A percentile compares a stretch with the other conserved stretches of the same genome.
Conservation (phyloP, 306 rosid genomes). For the Comarum palustre region DNA sequence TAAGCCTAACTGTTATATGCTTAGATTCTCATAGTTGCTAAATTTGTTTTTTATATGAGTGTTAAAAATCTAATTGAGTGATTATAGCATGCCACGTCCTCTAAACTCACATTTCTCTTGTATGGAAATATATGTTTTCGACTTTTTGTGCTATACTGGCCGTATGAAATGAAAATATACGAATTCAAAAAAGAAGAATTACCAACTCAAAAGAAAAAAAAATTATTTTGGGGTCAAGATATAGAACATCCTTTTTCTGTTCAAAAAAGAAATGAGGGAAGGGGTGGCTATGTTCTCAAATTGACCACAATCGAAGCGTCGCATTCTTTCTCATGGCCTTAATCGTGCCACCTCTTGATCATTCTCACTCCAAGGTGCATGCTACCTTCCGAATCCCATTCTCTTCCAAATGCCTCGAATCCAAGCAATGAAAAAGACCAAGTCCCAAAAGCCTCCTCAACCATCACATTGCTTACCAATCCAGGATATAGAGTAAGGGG, state of each 20-base stretch:
- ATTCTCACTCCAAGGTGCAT: not conserved
- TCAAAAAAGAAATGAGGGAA: not conserved
- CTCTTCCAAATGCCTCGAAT: not conserved
- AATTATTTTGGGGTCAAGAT: no score
- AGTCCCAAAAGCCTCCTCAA: not conserved
- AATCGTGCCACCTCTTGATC: not conserved
- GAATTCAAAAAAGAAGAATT: no score
- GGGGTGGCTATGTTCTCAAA: not conserved
- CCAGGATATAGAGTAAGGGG: not conserved
- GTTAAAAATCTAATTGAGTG: no score
- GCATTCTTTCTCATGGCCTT: not conserved
- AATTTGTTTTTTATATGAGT: no score
- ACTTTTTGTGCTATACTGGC: no score
- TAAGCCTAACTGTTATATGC: no score
- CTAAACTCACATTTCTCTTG: no score
- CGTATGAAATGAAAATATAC: no score
- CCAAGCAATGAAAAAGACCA: not conserved
- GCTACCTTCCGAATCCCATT: not conserved
- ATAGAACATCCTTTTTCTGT: not conserved
- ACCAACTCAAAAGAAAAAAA: no score
- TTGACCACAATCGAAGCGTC: not conserved
- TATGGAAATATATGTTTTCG: no score
- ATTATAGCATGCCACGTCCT: no score
- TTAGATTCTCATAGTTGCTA: no score
- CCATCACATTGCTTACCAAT: not conserved